phyloP scores from a whole-genome alignment of 352 stramenopile genomes.

The Phytopythium vexans region DNA sequence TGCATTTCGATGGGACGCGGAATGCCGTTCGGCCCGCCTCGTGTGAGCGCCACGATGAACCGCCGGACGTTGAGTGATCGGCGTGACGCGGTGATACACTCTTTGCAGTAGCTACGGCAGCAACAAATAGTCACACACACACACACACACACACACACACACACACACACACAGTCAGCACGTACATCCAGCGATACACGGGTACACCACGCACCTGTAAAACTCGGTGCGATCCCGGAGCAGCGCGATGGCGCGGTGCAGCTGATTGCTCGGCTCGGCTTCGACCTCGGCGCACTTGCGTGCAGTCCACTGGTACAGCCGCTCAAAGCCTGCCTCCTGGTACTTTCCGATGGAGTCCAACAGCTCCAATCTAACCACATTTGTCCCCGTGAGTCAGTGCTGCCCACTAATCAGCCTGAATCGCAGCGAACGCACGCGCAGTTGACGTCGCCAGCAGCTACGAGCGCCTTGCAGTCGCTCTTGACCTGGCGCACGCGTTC shows the following conservation, averaged over 20 bases:
- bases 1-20: slow-evolving; percentile 85
- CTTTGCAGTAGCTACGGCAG: slow-evolving; percentile 70
- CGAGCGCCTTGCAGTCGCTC: slow-evolving; percentile 59
- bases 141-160: slow-evolving; percentile 1
- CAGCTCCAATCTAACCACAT: slow-evolving; percentile 67
- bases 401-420: not conserved
- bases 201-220: slow-evolving; percentile 53
- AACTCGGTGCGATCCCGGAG: slow-evolving; percentile 68
- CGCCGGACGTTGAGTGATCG: slow-evolving; percentile 56
- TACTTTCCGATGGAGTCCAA: slow-evolving; percentile 79
- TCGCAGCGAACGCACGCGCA: slow-evolving; percentile 24
- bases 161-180: slow-evolving; percentile 1
- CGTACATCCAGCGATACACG: not conserved
- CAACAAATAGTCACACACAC: slow-evolving; percentile 1
- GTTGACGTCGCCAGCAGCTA: slow-evolving; percentile 33
- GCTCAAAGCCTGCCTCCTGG: slow-evolving; percentile 83
- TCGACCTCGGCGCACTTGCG: slow-evolving; percentile 63
- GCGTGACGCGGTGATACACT: slow-evolving; percentile 54
- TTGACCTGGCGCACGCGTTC: slow-evolving; percentile 73
- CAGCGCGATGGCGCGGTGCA: slow-evolving; percentile 68
- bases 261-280: slow-evolving; percentile 48
- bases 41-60: slow-evolving; percentile 78
- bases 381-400: not conserved
- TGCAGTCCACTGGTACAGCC: slow-evolving; percentile 87
- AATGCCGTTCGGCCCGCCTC: slow-evolving; percentile 69